Evolutionary conservation across 2,329 filamentous ascomycete species (phyloP).

Genomic region (Nannizzia gypsea): DNA sequence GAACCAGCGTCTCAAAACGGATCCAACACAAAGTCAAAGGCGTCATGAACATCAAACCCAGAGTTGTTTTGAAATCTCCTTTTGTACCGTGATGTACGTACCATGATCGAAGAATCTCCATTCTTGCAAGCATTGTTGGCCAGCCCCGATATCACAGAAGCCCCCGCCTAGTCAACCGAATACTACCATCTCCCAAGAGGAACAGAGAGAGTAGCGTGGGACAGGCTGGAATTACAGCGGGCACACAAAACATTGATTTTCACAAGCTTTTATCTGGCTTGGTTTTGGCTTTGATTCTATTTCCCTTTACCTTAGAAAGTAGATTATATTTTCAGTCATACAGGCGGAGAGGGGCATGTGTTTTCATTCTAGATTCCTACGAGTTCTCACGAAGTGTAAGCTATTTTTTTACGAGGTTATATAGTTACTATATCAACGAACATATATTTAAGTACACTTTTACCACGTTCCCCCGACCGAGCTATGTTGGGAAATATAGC

Average conservation of each 20-base stretch:
- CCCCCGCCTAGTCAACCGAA: not conserved
- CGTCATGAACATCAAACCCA: conserved; percentile 16
- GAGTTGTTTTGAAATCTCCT: not conserved
- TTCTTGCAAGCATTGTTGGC: not conserved
- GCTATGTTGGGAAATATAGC: not conserved
- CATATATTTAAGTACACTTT: not conserved
- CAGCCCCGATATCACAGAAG: not conserved
- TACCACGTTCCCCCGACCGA: not conserved
- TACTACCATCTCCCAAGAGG: not conserved
- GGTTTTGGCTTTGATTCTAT: not conserved
- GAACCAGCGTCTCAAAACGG: conserved; percentile 20
- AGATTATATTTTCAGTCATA: not conserved
- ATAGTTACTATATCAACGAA: not conserved
- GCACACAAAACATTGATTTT: not conserved
- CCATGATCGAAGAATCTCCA: not conserved
- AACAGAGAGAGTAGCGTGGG: not conserved
- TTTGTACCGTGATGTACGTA: not conserved
- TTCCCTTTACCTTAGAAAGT: not conserved
- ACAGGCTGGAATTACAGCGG: no score
- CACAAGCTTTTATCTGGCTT: not conserved
- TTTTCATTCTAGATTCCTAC: not conserved
- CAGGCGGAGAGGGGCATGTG: not conserved
- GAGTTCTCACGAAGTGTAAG: not conserved
- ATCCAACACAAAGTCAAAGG: conserved; percentile 26
- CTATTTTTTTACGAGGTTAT: not conserved